Evolutionary conservation across 1,284 basidiomycete species (phyloP).

Genomic region (Pascua guehoae): DNA sequence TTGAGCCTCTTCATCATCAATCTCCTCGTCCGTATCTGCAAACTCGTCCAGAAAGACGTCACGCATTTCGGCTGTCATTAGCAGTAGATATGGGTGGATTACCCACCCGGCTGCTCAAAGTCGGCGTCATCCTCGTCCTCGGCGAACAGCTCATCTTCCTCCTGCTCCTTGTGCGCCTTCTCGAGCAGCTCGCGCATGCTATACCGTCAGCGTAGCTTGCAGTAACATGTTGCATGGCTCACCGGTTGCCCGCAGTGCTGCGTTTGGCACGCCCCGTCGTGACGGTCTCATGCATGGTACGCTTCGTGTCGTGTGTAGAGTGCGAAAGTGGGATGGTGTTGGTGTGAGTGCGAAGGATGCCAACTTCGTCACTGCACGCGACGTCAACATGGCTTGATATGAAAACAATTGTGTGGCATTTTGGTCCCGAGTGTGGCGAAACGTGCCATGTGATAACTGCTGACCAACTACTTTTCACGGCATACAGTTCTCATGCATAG

Average conservation of each 20-base stretch:
- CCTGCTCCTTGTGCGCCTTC: constrained; percentile 40
- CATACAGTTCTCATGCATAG: no score
- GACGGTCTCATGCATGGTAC: constrained; percentile 30
- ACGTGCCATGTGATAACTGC: no score
- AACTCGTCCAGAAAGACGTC: constrained; percentile 47
- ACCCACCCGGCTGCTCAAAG: constrained; percentile 41
- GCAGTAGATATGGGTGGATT: background rate
- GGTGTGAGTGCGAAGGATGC: no score
- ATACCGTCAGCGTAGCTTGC: constrained; percentile 2
- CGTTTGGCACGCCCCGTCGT: constrained; percentile 39
- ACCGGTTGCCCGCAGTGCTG: constrained; percentile 47
- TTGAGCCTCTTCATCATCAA: constrained; percentile 38
- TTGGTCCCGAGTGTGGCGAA: no score
- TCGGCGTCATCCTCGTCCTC: constrained; percentile 45
- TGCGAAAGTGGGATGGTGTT: no score
- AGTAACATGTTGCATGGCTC: background rate
- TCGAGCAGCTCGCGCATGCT: constrained; percentile 49
- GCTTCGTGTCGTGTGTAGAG: background rate
- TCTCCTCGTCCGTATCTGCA: constrained; percentile 46
- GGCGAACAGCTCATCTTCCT: constrained; percentile 38
- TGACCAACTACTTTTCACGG: no score
- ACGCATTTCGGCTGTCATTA: constrained; percentile 27
- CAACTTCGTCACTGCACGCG: no score
- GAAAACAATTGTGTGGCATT: no score
- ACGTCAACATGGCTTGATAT: no score